phyloP scores from a whole-genome alignment of 257 asterid species.

The Salvia miltiorrhiza region DNA sequence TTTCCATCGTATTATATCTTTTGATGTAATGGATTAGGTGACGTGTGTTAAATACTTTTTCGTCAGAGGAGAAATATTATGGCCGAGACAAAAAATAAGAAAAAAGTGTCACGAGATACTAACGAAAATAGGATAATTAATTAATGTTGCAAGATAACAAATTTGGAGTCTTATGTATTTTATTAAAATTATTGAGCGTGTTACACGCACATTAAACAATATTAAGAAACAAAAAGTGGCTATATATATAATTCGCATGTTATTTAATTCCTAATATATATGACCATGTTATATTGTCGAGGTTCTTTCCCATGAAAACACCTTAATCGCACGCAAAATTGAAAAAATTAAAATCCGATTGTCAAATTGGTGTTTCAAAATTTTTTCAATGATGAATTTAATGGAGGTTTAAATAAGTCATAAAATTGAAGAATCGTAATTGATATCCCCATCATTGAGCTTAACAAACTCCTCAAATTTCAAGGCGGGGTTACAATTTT shows the following conservation, averaged over 20 bases:
- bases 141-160: background rate
- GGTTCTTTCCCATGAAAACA: too few species aligned
- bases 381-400: background rate
- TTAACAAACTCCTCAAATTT: conserved; percentile 10
- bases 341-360: background rate
- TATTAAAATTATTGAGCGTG: background rate
- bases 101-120: background rate
- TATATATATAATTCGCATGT: background rate
- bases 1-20: background rate
- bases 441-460: conserved; percentile 10
- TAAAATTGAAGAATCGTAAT: background rate
- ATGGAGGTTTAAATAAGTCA: background rate
- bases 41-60: background rate
- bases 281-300: too few species aligned
- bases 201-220: background rate
- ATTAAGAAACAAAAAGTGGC: background rate
- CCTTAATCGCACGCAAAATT: too few species aligned
- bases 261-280: too few species aligned
- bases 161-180: background rate
- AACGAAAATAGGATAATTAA: background rate
- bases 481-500: conserved; percentile 9
- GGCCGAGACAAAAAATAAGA: background rate
- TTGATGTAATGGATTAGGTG: background rate
- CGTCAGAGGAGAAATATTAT: background rate
- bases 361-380: background rate